Evolutionary conservation across 2,329 filamentous ascomycete genomes (phyloP).

Genomic region (Fusarium nurragi): DNA sequence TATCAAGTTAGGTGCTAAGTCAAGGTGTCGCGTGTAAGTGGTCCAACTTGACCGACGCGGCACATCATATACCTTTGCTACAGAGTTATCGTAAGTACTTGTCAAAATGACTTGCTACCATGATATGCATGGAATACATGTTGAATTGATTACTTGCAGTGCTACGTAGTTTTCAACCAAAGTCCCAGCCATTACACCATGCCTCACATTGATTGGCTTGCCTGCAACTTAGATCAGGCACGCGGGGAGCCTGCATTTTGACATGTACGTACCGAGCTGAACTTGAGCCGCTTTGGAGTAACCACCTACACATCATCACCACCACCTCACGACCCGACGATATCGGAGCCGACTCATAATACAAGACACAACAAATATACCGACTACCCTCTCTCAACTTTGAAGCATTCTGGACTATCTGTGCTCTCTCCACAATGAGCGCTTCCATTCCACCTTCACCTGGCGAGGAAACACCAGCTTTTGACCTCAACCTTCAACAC

Average conservation of each 20-base stretch:
- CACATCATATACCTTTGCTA: not conserved
- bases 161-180: too few species aligned
- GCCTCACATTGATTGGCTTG: conserved; percentile 9
- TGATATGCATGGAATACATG: not conserved
- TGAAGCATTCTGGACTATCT: not conserved
- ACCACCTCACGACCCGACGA: conserved; percentile 17
- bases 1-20: not conserved
- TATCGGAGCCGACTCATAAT: conserved; percentile 7
- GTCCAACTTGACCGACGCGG: not conserved
- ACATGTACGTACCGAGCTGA: conserved; percentile 34
- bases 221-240: not conserved
- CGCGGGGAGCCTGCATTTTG: conserved; percentile 31
- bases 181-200: not conserved
- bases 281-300: conserved; percentile 42
- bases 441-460: conserved; percentile 49
- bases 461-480: conserved; percentile 58
- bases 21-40: not conserved
- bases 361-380: not conserved
- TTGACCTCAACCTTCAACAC: conserved; percentile 73
- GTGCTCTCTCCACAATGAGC: conserved; percentile 39
- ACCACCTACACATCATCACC: conserved; percentile 41
- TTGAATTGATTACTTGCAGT: not conserved
- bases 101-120: not conserved
- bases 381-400: not conserved
- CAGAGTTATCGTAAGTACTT: not conserved